Evolutionary conservation across 768 basidiomycete species (phyloP), one percentile per base, ranked within the genome.

Genomic region (Brasilioporus rufonigricans): DNA sequence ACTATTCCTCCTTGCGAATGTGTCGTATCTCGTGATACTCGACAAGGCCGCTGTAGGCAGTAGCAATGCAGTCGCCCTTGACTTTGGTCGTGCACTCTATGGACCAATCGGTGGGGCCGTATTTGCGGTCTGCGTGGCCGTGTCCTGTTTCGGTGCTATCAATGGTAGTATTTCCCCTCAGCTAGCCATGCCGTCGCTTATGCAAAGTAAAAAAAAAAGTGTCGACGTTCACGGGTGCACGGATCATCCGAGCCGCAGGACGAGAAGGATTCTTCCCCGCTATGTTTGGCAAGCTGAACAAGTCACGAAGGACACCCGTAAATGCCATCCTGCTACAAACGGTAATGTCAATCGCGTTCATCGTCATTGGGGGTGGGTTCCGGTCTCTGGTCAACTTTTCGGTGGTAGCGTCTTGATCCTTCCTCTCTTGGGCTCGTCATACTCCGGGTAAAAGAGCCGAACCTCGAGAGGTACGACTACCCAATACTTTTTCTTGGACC

Each of bases 111-210:
- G 97, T 29, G 94, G 89, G 1, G 81, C 84, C 6, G 63, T 93
- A 16, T 97, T 99, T 67, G 92, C 96, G 1, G 77, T 86, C 48
- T 85, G 93, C 80, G 96, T 99, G 14, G 91, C 93, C 1, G 80
- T 98, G 54, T 97, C 94, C 3, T 97, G 93, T 68, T 93, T 99
- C 60, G 96, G 96, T 18, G 93, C 97, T 1, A 72, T 99, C 49
- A 96, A 97, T 67, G 90, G 93, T 84, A 62, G 40, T 59, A 66
- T 64, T n/a, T 52, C 27, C 23, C 29, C 6, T 54, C 18, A 41
- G 43, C 14, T 35, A 35, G 18, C 9, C 27, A 7, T 51, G 39
- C 2, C 11, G 31, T 50, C 18, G 19, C 63, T 39, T 32, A 52
- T 50, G 56, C 54, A 57, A 51, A 38, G 26, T 26, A n/a, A n/a